These are phyloP conservation scores for Capsicum chinense DNA, from an alignment of 257 asterid genomes.

Conservation along the genomic window DNA sequence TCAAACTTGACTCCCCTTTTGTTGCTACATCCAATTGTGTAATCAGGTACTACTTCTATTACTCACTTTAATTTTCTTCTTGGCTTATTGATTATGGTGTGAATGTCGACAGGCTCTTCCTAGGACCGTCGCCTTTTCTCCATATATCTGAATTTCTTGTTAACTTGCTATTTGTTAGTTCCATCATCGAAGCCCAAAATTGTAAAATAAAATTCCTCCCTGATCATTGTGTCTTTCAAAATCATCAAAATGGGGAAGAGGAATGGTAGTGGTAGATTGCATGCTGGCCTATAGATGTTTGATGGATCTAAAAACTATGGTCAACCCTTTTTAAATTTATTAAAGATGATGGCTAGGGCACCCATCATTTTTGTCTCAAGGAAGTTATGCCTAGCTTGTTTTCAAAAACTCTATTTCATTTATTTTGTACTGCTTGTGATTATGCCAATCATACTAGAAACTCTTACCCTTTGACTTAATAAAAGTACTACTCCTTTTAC, in stretches of 20 bases:
- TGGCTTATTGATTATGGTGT: neutral
- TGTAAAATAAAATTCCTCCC: neutral
- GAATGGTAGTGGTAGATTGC: neutral
- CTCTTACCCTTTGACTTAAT: neutral
- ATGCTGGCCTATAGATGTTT: neutral
- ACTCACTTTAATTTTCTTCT: neutral
- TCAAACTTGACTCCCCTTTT: neutral
- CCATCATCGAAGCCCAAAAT: neutral
- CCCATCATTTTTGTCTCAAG: neutral
- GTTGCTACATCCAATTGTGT: neutral
- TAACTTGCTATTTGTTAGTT: neutral
- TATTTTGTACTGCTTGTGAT: neutral
- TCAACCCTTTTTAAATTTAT: neutral
- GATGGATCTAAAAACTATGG: neutral
- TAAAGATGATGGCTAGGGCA: neutral
- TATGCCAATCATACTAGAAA: neutral
- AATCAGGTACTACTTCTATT: neutral
- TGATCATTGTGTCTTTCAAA: constrained; percentile 1
- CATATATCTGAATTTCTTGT: neutral
- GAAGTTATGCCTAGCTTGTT: neutral
- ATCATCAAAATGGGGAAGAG: neutral
- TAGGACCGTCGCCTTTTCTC: neutral
- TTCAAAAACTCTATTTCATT: constrained; percentile 4
- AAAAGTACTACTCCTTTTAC: neutral
- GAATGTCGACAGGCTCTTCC: neutral